Conservation (phyloP, 306 rosid genomes). For the Castanea crenata region DNA sequence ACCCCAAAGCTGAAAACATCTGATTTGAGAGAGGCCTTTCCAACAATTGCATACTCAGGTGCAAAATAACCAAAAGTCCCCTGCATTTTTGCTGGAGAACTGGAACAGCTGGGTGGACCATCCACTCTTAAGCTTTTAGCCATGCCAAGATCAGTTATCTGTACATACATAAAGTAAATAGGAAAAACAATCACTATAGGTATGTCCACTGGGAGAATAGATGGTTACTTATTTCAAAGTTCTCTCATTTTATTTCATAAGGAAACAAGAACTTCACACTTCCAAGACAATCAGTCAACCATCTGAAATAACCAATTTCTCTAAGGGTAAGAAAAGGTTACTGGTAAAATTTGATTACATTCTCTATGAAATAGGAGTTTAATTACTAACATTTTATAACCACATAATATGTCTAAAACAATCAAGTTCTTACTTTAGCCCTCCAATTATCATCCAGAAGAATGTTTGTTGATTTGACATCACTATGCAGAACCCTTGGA, state of each 20-base stretch:
- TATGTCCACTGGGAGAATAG: neutral
- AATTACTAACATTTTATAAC: neutral
- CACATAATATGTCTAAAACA: constrained; percentile 16
- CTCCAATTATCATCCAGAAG: constrained; percentile 83
- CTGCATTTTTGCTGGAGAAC: constrained; percentile 90
- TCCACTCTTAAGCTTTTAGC: constrained; percentile 72
- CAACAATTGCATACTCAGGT: constrained; percentile 91
- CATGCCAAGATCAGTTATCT: constrained; percentile 99
- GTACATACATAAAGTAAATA: constrained; percentile 22
- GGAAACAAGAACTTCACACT: neutral
- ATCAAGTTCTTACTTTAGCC: constrained; percentile 63
- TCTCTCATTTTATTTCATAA: neutral
- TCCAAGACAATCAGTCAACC: neutral
- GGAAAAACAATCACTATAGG: neutral
- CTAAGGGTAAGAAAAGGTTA: neutral
- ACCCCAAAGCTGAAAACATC: constrained; percentile 98
- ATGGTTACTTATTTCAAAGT: neutral
- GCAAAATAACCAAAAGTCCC: constrained; percentile 99
- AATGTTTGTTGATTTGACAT: constrained; percentile 95
- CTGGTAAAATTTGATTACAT: neutral
- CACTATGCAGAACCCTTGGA: constrained; percentile 92
- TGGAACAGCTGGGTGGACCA: constrained; percentile 70
- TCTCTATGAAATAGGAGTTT: neutral
- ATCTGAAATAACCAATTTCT: neutral
- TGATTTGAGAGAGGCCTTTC: constrained; percentile 84